A percentile compares a stretch with the other conserved stretches of the same genome.
Evolutionary conservation across 78 protist genomes (phyloP).

Genomic region (Salpingoeca rosetta): DNA sequence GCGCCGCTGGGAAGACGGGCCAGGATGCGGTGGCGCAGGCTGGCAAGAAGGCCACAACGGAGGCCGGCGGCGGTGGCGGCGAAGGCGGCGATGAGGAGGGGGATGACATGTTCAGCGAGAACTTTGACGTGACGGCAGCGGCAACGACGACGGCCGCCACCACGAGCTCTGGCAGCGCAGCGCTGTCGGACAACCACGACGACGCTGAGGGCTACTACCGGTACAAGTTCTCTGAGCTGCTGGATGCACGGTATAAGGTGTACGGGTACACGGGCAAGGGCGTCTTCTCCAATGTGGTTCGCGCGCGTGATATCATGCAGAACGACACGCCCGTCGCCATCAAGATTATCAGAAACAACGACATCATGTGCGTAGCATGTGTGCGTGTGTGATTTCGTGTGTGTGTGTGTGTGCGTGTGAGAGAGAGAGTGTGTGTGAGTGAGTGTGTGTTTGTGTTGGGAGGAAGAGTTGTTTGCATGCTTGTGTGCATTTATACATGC

Average conservation of each 20-base stretch:
- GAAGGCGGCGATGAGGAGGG: background rate
- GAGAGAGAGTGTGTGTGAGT: too few species aligned
- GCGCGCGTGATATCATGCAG: conserved; percentile 51
- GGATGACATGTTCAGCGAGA: background rate
- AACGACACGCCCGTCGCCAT: conserved; percentile 64
- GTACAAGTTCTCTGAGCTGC: conserved; percentile 49
- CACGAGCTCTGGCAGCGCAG: background rate
- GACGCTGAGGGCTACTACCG: conserved; percentile 81
- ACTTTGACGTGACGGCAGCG: background rate
- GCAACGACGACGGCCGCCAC: background rate
- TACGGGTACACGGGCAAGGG: conserved; percentile 60
- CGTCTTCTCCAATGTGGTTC: conserved; percentile 73
- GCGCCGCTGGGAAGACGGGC: background rate
- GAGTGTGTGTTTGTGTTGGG: too few species aligned
- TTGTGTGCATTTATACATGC: background rate
- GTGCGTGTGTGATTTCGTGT: too few species aligned
- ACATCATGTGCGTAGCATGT: conserved; percentile 18
- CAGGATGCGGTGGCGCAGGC: too few species aligned
- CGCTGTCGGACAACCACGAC: conserved; percentile 67
- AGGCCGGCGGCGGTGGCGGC: background rate
- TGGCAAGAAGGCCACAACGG: background rate
- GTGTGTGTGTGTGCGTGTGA: too few species aligned
- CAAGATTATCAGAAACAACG: conserved; percentile 72
- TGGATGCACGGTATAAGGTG: conserved; percentile 51
- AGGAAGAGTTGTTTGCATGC: background rate